Percentiles rank a stretch among this genome's conserved stretches.
Evolutionary conservation across 2,329 filamentous ascomycete species (phyloP).

Genomic region (Epichloe hybrida): DNA sequence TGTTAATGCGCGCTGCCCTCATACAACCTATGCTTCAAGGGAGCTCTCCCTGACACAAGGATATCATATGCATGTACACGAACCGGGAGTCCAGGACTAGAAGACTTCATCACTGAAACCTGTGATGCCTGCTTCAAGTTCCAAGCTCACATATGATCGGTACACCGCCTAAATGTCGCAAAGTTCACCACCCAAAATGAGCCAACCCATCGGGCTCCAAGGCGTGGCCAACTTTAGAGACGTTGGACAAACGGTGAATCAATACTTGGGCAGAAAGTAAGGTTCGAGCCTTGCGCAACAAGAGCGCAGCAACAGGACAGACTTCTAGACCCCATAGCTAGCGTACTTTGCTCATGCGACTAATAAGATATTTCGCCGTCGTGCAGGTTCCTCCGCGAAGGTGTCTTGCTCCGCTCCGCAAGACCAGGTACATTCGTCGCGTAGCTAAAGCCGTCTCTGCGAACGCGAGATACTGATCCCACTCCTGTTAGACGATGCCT

Average conservation of each 20-base stretch:
- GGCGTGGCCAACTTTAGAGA: conserved; percentile 61
- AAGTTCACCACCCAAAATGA: conserved; percentile 1
- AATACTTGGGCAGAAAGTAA: conserved; percentile 40
- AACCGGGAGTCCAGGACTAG: no score
- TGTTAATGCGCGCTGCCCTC: no score
- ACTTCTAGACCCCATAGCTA: neutral
- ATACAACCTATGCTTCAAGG: no score
- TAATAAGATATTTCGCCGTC: neutral
- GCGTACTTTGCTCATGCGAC: no score
- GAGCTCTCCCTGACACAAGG: no score
- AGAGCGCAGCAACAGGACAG: neutral
- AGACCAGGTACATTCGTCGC: conserved; percentile 32
- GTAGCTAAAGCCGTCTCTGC: no score
- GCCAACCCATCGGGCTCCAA: conserved; percentile 9
- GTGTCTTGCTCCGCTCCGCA: conserved; percentile 55
- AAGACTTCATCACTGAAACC: no score
- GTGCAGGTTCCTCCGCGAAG: conserved; percentile 35
- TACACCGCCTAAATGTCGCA: no score
- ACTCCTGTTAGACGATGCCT: conserved; percentile 50
- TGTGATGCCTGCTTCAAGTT: no score
- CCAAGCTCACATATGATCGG: no score
- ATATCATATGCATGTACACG: no score
- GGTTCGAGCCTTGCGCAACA: neutral
- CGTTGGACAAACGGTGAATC: conserved; percentile 55
- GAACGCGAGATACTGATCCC: no score